A percentile compares a stretch with the other conserved stretches of the same genome.
Evolutionary conservation across 2,329 filamentous ascomycete genomes (phyloP).

Genomic region (Coniochaeta sp.): DNA sequence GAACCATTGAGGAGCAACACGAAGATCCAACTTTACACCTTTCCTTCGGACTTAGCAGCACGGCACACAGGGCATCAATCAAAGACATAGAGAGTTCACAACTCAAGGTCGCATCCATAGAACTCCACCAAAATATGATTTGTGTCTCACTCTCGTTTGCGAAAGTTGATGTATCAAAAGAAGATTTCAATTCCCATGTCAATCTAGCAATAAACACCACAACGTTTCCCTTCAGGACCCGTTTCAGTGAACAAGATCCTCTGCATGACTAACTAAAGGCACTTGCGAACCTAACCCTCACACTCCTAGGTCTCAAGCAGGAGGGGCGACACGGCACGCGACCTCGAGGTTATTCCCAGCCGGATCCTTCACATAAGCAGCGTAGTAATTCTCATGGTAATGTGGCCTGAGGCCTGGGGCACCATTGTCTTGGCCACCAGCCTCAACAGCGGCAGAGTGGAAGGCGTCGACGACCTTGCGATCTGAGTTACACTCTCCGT

Average conservation of each 20-base stretch:
- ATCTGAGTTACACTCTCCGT: conserved; percentile 19
- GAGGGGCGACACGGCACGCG: conserved; percentile 16
- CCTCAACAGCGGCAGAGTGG: conserved; percentile 31
- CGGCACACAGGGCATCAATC: too few species aligned
- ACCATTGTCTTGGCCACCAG: conserved; percentile 40
- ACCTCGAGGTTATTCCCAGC: conserved; percentile 46
- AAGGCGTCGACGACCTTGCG: conserved; percentile 34
- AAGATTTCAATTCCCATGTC: too few species aligned
- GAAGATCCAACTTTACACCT: neutral
- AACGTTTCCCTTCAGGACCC: too few species aligned
- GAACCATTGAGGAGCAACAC: neutral
- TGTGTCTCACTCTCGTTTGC: neutral
- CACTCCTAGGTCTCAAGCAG: neutral
- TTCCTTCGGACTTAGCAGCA: neutral
- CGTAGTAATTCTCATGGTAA: conserved; percentile 41
- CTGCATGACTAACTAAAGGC: too few species aligned
- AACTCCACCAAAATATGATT: neutral
- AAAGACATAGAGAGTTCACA: neutral
- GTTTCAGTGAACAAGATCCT: too few species aligned
- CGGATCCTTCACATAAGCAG: conserved; percentile 40
- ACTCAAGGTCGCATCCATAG: neutral
- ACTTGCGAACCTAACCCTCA: neutral
- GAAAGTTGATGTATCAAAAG: too few species aligned
- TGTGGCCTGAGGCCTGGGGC: conserved; percentile 33
- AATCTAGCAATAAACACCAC: too few species aligned